Base-by-base conservation (phyloP, 495 filamentous ascomycete species). In the Pyrenopolyporus hunteri region DNA sequence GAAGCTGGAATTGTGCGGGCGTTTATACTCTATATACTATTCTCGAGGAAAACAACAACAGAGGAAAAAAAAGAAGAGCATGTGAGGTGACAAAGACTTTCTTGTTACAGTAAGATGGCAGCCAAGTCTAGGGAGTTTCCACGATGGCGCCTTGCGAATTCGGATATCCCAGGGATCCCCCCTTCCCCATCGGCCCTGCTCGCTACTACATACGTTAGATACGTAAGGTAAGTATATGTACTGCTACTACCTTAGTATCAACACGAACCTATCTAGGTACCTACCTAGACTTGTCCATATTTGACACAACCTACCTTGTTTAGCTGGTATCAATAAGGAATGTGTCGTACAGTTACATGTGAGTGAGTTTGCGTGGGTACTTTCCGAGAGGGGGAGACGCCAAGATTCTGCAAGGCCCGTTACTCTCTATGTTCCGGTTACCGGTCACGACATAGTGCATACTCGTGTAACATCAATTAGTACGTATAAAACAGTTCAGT, bases 41-140 rank as follows among this genome's bases (percentile, higher is more conserved):
- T n/a, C n/a, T n/a, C n/a, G n/a, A n/a, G n/a, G n/a, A n/a, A n/a
- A n/a, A n/a, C n/a, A n/a, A n/a, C n/a, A n/a, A n/a, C n/a, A n/a
- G n/a, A n/a, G n/a, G n/a, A n/a, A n/a, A n/a, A n/a, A n/a, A n/a
- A n/a, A n/a, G n/a, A n/a, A n/a, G n/a, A n/a, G n/a, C n/a, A n/a
- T n/a, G n/a, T n/a, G n/a, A 40, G 37, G 16, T 9, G 37, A 40
- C n/a, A n/a, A n/a, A n/a, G n/a, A n/a, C 26, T 55, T 28, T 19
- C 42, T 53, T 48, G 50, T 61, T 61, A 61, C 57, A 61, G 57
- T 61, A 61, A 61, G 40, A 60, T 60, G 45, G 19, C 17, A 23
- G 43, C 47, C 40, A 17, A 45, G 31, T 46, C 40, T 36, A 33
- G 9, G 26, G 10, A 33, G 2, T 33, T n/a, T n/a, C 35, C 29